Percentiles rank a stretch among this genome's conserved stretches.
phyloP scores from a whole-genome alignment of 2,329 filamentous ascomycete genomes.

The Phoma sp. region DNA sequence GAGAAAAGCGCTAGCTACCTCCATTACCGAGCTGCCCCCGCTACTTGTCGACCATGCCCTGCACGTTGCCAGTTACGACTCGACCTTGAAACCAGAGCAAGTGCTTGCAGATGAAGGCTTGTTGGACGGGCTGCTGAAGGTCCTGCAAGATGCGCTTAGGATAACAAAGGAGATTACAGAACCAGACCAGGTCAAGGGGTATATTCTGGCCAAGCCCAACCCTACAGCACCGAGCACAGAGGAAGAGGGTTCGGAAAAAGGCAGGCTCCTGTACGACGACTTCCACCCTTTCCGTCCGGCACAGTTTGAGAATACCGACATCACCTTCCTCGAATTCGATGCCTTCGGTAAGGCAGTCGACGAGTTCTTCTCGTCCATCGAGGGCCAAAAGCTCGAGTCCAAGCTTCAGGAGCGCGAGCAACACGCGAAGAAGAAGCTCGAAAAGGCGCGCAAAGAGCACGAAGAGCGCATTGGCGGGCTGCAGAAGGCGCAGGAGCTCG shows the following conservation, averaged over 20 bases:
- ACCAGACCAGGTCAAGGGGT: slow-evolving; percentile 73
- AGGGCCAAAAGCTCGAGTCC: slow-evolving; percentile 90
- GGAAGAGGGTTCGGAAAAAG: slow-evolving; percentile 52
- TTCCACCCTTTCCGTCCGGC: slow-evolving; percentile 90
- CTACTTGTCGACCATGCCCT: slow-evolving; percentile 88
- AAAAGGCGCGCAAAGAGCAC: slow-evolving; percentile 84
- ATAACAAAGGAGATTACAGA: slow-evolving; percentile 73
- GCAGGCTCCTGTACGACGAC: slow-evolving; percentile 79
- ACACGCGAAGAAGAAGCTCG: slow-evolving; percentile 80
- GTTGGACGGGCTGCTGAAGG: slow-evolving; percentile 70
- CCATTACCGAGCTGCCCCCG: slow-evolving; percentile 88
- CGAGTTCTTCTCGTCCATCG: slow-evolving; percentile 95
- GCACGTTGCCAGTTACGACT: slow-evolving; percentile 71
- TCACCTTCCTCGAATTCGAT: slow-evolving; percentile 76
- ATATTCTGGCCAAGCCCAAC: slow-evolving; percentile 78
- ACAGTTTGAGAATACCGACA: slow-evolving; percentile 74
- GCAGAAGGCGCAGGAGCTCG: slow-evolving; percentile 79
- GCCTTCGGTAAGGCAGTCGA: slow-evolving; percentile 94
- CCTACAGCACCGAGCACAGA: slow-evolving; percentile 44
- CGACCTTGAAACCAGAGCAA: slow-evolving; percentile 68
- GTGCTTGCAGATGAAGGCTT: slow-evolving; percentile 71
- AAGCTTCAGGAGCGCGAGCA: slow-evolving; percentile 81
- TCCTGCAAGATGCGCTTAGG: slow-evolving; percentile 72
- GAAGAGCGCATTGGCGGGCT: slow-evolving; percentile 83
- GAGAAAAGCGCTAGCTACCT: slow-evolving; percentile 79